These are phyloP conservation scores for Macadamia integrifolia DNA, from an alignment of 164 flowering plant genomes.

Conservation along the genomic window DNA sequence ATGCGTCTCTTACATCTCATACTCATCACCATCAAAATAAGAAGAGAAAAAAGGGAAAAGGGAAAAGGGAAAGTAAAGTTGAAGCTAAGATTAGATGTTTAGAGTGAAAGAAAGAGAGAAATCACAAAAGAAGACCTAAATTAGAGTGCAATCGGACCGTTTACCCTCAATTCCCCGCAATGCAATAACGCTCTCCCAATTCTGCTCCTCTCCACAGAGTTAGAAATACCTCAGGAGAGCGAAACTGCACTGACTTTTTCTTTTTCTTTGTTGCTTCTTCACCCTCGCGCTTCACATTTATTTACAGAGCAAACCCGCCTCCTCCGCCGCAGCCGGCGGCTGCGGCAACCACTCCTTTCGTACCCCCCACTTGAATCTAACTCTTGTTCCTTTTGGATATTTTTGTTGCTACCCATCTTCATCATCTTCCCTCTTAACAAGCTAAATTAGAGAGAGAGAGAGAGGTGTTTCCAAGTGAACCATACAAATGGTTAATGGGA, in stretches of 20 bases:
- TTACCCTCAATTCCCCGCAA: constrained; percentile 80
- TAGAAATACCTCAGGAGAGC: constrained; percentile 48
- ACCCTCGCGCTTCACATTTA: constrained; percentile 9
- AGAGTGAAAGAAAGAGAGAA: constrained; percentile 5
- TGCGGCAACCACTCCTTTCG: background rate
- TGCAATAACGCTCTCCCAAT: constrained; percentile 62
- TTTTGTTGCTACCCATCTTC: constrained; percentile 1
- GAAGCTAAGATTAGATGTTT: no score
- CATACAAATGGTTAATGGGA: background rate
- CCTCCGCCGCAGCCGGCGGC: background rate
- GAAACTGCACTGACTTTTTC: constrained; percentile 44
- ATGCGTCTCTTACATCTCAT: constrained; percentile 84
- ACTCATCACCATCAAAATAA: constrained; percentile 10
- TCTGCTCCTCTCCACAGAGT: constrained; percentile 25
- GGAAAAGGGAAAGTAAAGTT: no score
- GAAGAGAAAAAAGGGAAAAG: constrained; percentile 6
- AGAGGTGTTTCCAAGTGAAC: background rate
- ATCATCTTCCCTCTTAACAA: background rate
- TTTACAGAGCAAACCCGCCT: constrained; percentile 18
- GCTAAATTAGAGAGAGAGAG: no score
- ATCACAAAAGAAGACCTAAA: constrained; percentile 6
- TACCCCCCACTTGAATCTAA: constrained; percentile 14
- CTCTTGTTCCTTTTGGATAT: background rate
- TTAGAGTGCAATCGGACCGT: constrained; percentile 57
- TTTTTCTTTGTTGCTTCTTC: background rate